Evolutionary conservation across 108 stramenopile species (phyloP).

Genomic region (Stephanodiscus triporus): DNA sequence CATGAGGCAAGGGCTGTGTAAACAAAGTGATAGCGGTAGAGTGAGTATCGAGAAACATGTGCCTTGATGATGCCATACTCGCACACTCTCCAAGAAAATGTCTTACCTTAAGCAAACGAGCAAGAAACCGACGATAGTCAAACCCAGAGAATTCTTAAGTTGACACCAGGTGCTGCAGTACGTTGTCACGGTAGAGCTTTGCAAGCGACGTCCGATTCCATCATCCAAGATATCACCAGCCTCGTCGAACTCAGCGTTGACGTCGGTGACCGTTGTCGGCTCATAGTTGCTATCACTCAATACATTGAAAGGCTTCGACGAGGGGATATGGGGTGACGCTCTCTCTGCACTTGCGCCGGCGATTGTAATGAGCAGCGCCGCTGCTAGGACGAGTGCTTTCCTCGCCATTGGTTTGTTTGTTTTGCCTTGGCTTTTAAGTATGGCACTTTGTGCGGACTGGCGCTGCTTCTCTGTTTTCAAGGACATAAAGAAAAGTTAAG

Average conservation of each 20-base stretch:
- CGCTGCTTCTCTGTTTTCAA: no score
- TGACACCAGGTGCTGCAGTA: slow-evolving; percentile 49
- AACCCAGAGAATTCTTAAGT: slow-evolving; percentile 47
- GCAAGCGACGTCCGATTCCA: not conserved
- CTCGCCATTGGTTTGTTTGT: not conserved
- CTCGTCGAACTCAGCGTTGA: slow-evolving; percentile 2
- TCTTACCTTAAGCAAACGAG: slow-evolving; percentile 45
- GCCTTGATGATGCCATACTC: not conserved
- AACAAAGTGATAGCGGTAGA: not conserved
- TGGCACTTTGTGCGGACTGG: no score
- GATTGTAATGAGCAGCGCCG: not conserved
- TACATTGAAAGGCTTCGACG: not conserved
- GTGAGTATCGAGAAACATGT: not conserved
- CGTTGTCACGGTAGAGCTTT: slow-evolving; percentile 2
- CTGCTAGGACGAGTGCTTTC: not conserved
- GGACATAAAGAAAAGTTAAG: no score
- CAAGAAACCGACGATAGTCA: slow-evolving; percentile 50
- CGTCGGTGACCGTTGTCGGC: not conserved
- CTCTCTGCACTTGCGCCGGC: not conserved
- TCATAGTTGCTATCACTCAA: not conserved
- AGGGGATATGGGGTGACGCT: not conserved
- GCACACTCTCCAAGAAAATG: not conserved
- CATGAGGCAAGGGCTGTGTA: slow-evolving; percentile 42
- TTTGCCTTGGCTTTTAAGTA: not conserved
- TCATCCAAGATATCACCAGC: not conserved